Evolutionary conservation across 768 basidiomycete species (phyloP).

Genomic region (Exidia glandulosa): DNA sequence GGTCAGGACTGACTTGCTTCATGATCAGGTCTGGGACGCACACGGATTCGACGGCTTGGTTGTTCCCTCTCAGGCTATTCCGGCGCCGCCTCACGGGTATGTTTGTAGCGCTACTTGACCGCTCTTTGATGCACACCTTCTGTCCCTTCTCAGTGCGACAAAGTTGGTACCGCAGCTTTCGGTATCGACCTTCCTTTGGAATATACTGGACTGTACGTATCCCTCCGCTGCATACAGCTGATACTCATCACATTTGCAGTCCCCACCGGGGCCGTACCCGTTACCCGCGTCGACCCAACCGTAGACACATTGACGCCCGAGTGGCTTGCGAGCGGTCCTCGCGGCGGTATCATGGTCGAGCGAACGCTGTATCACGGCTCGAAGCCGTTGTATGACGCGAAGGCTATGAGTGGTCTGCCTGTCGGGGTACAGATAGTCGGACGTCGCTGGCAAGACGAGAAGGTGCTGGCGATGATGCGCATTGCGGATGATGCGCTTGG

Average conservation of each 20-base stretch:
- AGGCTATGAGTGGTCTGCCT: constrained; percentile 64
- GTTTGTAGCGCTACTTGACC: constrained; percentile 8
- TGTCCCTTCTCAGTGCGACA: background rate
- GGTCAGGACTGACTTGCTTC: background rate
- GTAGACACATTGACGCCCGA: constrained; percentile 51
- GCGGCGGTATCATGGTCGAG: constrained; percentile 55
- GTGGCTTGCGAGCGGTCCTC: constrained; percentile 40
- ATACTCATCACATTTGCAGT: background rate
- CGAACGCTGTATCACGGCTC: constrained; percentile 41
- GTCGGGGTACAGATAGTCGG: constrained; percentile 76
- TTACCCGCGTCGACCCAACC: constrained; percentile 60
- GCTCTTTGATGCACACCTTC: background rate
- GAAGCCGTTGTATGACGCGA: constrained; percentile 51
- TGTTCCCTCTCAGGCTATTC: constrained; percentile 62
- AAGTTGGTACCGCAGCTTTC: constrained; percentile 42
- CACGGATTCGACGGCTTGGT: constrained; percentile 62
- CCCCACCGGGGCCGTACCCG: constrained; percentile 64
- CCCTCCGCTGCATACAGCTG: background rate
- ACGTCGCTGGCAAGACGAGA: constrained; percentile 74
- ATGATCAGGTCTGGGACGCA: constrained; percentile 56
- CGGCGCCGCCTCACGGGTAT: constrained; percentile 61
- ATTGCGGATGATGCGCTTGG: constrained; percentile 55
- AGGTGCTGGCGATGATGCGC: constrained; percentile 68
- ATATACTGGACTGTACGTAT: constrained; percentile 46
- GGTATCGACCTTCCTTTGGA: constrained; percentile 54